These are phyloP conservation scores for Sporothrix pseudoabietina DNA, from an alignment of 2,329 filamentous ascomycete species.

Conservation along the genomic window DNA sequence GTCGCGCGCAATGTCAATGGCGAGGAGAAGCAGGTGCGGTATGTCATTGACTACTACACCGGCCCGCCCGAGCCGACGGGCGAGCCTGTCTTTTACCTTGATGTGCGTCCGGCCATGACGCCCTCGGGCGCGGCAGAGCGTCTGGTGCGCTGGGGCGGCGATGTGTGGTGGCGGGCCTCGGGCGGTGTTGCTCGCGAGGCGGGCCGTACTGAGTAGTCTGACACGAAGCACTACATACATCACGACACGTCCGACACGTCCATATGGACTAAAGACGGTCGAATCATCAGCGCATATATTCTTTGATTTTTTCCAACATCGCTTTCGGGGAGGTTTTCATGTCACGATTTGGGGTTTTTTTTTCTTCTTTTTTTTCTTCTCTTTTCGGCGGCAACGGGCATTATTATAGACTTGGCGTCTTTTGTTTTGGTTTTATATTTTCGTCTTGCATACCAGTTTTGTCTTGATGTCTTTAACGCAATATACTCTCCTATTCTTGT, in stretches of 20 bases:
- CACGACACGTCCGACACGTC: background rate
- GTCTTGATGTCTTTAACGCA: background rate
- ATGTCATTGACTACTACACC: constrained; percentile 96
- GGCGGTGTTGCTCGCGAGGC: constrained; percentile 65
- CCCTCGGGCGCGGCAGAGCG: constrained; percentile 80
- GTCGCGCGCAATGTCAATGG: constrained; percentile 73
- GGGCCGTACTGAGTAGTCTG: background rate
- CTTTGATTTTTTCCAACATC: background rate
- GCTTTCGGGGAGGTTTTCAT: background rate
- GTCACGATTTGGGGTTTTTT: constrained; percentile 14
- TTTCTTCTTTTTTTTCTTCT: constrained; percentile 12
- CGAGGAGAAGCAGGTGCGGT: constrained; percentile 75
- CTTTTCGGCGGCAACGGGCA: constrained; percentile 10
- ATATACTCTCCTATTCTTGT: constrained; percentile 13
- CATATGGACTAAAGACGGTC: background rate
- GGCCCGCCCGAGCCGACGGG: constrained; percentile 79
- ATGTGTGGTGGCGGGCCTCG: constrained; percentile 89
- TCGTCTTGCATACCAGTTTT: background rate
- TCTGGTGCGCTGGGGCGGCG: constrained; percentile 83
- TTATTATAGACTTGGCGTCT: constrained; percentile 18
- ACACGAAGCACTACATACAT: background rate
- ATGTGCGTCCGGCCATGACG: constrained; percentile 86
- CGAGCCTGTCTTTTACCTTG: constrained; percentile 92
- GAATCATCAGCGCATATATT: background rate
- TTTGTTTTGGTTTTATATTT: constrained; percentile 12